A percentile compares a stretch with the other conserved stretches of the same genome.
These are phyloP conservation scores for Sanghuangporus sanghuang DNA, from an alignment of 1,284 basidiomycete species.

Conservation along the genomic window DNA sequence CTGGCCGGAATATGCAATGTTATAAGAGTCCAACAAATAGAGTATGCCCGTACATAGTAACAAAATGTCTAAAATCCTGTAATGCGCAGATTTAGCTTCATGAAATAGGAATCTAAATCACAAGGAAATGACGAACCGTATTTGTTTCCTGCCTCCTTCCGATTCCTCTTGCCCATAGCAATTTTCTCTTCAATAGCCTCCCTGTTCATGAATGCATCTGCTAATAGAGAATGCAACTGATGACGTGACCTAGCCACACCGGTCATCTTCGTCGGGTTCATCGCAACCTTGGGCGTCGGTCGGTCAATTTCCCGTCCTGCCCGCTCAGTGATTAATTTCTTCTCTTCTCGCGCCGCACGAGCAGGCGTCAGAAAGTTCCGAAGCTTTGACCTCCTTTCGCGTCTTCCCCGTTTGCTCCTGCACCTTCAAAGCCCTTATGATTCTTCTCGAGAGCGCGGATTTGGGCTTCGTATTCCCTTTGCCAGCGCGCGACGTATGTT, in stretches of 20 bases:
- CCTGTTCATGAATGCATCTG: conserved; percentile 73
- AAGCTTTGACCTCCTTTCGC: conserved; percentile 63
- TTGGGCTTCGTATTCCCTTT: conserved; percentile 61
- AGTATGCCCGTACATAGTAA: too few relatives aligned
- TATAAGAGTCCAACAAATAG: too few relatives aligned
- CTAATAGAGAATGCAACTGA: conserved; percentile 70
- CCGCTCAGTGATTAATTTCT: conserved; percentile 63
- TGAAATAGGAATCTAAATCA: not conserved
- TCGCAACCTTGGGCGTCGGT: conserved; percentile 67
- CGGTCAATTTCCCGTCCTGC: conserved; percentile 39
- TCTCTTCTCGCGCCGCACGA: conserved; percentile 64
- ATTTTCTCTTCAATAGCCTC: conserved; percentile 75
- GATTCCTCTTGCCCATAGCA: conserved; percentile 71
- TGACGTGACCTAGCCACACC: conserved; percentile 65
- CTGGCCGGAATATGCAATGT: too few relatives aligned
- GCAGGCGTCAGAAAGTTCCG: conserved; percentile 70
- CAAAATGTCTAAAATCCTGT: too few relatives aligned
- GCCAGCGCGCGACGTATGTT: conserved; percentile 67
- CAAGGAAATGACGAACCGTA: conserved; percentile 47
- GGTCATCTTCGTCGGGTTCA: conserved; percentile 66
- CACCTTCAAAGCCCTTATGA: conserved; percentile 60
- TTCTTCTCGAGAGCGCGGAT: conserved; percentile 68
- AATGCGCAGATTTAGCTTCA: too few relatives aligned
- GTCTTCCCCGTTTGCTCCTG: conserved; percentile 43
- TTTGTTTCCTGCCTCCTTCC: conserved; percentile 83